Evolutionary conservation across 73 alveolate genomes (phyloP), one percentile per base, ranked within the genome.

Genomic region (Paramecium sexaurelia): DNA sequence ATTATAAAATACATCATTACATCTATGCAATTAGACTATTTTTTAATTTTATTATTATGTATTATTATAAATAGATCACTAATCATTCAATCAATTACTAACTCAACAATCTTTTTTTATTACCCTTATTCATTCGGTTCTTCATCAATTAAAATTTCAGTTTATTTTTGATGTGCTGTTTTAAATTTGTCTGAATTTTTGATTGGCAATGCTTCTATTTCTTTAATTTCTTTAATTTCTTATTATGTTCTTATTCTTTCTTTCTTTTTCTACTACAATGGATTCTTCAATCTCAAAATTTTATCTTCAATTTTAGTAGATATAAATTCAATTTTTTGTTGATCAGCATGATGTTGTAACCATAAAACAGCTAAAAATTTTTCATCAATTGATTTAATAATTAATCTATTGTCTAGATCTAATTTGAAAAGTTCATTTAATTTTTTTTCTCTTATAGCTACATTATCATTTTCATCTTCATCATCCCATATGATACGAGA

Each of bases 401-500:
- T 17, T 20, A 73, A 1, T 73, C 87, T 73, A 19, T 73, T 73
- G 7, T 73, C 87, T 36, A 73, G 9, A 10, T 73, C 55, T 17
- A 36, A 2, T 33, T 73, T 39, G 19, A 73, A 73, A 15, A 73
- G 22, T 51, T 51, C 67, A 33, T 15, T 22, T 27, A 73, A 39
- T 39, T 20, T 20, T 39, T 73, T 73, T 4, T 51, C 27, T 51
- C 27, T 15, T 1, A 51, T 51, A 0, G 67, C 32, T 51, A 6
- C 1, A 8, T 73, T 39, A 36, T 73, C 87, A 8, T 51, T 7
- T 5, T 51, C 67, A 36, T 73, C 87, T 36, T 73, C 87, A 36
- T 73, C 87, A 73, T 73, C 87, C 87, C 87, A 73, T 33, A 73
- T 73, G 5, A 73, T 39, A 27, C 87, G 36, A 15, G 87, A 73